Percentiles rank a stretch among this genome's conserved stretches.
Evolutionary conservation across 805 yeast species (phyloP).

Genomic region (Scheffersomyces stipitis): DNA sequence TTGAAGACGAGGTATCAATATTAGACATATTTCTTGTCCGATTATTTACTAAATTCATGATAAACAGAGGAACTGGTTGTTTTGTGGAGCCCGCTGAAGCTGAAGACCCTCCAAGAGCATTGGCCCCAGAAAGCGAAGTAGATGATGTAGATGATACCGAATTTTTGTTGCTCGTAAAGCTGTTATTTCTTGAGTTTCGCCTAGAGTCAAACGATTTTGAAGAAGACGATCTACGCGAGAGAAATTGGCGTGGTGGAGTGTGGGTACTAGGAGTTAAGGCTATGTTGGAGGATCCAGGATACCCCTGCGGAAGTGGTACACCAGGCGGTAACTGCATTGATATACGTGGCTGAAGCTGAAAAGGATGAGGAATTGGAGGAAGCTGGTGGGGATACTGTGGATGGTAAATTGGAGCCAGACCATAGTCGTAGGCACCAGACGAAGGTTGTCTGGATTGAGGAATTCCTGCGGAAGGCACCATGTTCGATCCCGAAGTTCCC

Average conservation of each 20-base stretch:
- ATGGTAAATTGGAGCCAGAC: not conserved
- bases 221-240: constrained; percentile 12
- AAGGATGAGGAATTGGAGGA: not conserved
- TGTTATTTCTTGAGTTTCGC: constrained; percentile 9
- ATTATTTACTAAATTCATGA: constrained; percentile 22
- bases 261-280: not conserved
- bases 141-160: constrained; percentile 11
- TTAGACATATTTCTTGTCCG: constrained; percentile 3
- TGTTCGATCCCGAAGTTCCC: too few relatives aligned
- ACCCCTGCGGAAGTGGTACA: too few relatives aligned
- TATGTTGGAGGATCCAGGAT: too few relatives aligned
- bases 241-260: not conserved
- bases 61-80: constrained; percentile 24
- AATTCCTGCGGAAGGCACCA: too few relatives aligned
- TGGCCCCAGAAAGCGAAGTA: constrained; percentile 1
- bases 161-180: constrained; percentile 7
- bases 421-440: not conserved
- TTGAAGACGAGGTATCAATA: constrained; percentile 2
- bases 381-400: not conserved
- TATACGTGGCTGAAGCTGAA: not conserved
- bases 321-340: not conserved
- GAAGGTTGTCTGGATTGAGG: too few relatives aligned
- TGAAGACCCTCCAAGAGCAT: constrained; percentile 1
- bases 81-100: constrained; percentile 1
- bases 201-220: constrained; percentile 13